Evolutionary conservation across 768 basidiomycete genomes (phyloP).

Genomic region (Collybiopsis luxurians): DNA sequence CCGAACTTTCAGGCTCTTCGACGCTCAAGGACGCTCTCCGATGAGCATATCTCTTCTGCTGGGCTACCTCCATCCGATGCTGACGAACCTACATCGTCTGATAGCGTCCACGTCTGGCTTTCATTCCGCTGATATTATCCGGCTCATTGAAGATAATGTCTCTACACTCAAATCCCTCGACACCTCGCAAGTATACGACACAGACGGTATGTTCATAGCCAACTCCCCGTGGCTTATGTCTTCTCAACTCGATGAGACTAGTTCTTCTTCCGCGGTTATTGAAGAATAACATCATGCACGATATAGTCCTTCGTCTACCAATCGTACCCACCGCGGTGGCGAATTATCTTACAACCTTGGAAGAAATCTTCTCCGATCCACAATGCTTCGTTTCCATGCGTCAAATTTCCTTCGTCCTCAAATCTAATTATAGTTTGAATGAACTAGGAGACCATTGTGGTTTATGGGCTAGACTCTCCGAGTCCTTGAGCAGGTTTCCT

Average conservation of each 20-base stretch:
- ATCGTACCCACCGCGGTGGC: background rate
- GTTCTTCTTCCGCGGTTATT: background rate
- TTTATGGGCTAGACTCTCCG: background rate
- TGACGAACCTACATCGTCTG: background rate
- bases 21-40: background rate
- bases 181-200: background rate
- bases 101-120: background rate
- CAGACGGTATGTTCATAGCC: background rate
- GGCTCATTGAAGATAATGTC: background rate
- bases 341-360: background rate
- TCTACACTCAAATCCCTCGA: background rate
- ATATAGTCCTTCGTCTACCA: background rate
- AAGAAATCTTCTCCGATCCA: background rate
- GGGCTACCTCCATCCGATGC: background rate
- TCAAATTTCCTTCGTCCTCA: background rate
- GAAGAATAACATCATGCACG: background rate
- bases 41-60: background rate
- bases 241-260: background rate
- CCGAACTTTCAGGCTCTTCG: background rate
- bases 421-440: background rate
- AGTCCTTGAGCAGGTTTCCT: background rate
- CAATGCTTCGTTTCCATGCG: background rate
- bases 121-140: background rate
- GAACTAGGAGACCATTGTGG: constrained; percentile 3
- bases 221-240: too few relatives aligned